These are phyloP conservation scores for Curvularia sp. DNA, from an alignment of 2,329 filamentous ascomycete species.

Conservation along the genomic window DNA sequence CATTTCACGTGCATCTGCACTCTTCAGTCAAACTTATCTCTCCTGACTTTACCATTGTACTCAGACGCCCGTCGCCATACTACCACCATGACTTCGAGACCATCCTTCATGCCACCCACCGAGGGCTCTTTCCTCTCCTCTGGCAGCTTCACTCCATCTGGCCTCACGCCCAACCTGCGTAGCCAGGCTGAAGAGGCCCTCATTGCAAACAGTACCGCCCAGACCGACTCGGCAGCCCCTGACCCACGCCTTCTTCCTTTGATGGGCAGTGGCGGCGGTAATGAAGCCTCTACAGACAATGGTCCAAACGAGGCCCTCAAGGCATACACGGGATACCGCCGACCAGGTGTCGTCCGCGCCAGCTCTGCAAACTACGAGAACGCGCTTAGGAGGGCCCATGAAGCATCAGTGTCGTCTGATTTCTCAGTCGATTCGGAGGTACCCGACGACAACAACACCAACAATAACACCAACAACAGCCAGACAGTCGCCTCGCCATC, in stretches of 20 bases:
- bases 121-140: slow-evolving; percentile 28
- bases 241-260: slow-evolving; percentile 27
- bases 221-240: slow-evolving; percentile 49
- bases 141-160: slow-evolving; percentile 40
- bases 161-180: slow-evolving; percentile 47
- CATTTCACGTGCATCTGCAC: neutral
- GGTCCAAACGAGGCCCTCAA: slow-evolving; percentile 34
- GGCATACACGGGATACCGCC: slow-evolving; percentile 35
- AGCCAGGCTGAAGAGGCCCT: slow-evolving; percentile 48
- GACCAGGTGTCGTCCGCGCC: slow-evolving; percentile 33
- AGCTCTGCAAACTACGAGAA: slow-evolving; percentile 45
- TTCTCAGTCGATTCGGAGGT: slow-evolving; percentile 27
- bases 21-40: neutral
- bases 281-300: slow-evolving; percentile 11
- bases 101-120: slow-evolving; percentile 30
- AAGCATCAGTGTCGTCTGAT: slow-evolving; percentile 37
- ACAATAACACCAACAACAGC: slow-evolving; percentile 18
- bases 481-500: slow-evolving; percentile 26
- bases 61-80: neutral
- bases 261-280: slow-evolving; percentile 12
- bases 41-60: slow-evolving; percentile 1
- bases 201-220: slow-evolving; percentile 37
- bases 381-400: slow-evolving; percentile 33
- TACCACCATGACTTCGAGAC: slow-evolving; percentile 29
- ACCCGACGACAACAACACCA: slow-evolving; percentile 18